A percentile compares a stretch with the other conserved stretches of the same genome.
phyloP scores from a whole-genome alignment of 305 asterid species.

The Solanum aculeatissimum region DNA sequence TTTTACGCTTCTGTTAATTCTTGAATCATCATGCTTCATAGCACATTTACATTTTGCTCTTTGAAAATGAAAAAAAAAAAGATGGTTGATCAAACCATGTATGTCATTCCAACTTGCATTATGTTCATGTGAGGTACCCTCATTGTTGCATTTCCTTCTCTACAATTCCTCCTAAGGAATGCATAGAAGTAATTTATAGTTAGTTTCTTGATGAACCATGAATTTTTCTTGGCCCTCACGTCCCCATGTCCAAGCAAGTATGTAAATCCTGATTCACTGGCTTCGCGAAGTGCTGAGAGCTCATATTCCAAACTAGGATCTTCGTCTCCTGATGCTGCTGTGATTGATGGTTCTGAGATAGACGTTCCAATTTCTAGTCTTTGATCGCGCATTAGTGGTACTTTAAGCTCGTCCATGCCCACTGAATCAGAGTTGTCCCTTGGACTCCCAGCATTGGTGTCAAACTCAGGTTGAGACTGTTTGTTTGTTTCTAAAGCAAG shows the following conservation, averaged over 20 bases:
- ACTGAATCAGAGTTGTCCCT: slow-evolving; percentile 18
- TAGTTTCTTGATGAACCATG: slow-evolving; percentile 69
- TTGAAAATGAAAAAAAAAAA: not conserved
- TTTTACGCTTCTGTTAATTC: not conserved
- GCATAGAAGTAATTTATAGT: slow-evolving; percentile 74
- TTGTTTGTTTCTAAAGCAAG: slow-evolving; percentile 40
- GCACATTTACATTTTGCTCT: not conserved
- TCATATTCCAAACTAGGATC: slow-evolving; percentile 80
- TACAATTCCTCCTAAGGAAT: slow-evolving; percentile 81
- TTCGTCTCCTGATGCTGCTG: slow-evolving; percentile 42
- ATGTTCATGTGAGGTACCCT: slow-evolving; percentile 79
- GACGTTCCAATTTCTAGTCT: slow-evolving; percentile 21
- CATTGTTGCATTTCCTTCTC: slow-evolving; percentile 92
- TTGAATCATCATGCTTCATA: not conserved
- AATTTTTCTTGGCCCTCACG: slow-evolving; percentile 71
- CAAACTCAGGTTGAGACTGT: not conserved
- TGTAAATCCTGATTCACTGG: slow-evolving; percentile 69
- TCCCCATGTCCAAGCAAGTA: slow-evolving; percentile 83
- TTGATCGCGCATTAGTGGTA: slow-evolving; percentile 44
- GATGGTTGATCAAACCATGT: slow-evolving; percentile 50
- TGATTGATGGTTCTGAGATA: slow-evolving; percentile 32
- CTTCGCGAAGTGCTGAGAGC: slow-evolving; percentile 67
- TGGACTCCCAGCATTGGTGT: slow-evolving; percentile 14
- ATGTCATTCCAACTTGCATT: slow-evolving; percentile 80
- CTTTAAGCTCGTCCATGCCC: slow-evolving; percentile 26